Percentiles rank a stretch among this genome's conserved stretches.
Evolutionary conservation across 768 basidiomycete species (phyloP).

Genomic region (Termitomyces sp.): DNA sequence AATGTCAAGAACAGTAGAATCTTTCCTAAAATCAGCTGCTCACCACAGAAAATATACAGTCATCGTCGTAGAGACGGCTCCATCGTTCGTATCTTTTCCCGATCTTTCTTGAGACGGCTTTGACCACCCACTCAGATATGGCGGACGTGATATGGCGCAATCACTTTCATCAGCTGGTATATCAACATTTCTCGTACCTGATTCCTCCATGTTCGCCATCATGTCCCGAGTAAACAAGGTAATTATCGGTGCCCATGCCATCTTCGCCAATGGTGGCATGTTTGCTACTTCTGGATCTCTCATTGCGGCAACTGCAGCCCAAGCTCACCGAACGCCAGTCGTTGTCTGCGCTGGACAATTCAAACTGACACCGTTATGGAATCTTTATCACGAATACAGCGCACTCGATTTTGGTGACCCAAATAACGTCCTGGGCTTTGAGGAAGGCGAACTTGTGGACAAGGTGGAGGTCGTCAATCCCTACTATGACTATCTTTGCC

Average conservation of each 20-base stretch:
- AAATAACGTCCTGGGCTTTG: slow-evolving; percentile 58
- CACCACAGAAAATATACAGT: slow-evolving; percentile 91
- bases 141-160: slow-evolving; percentile 80
- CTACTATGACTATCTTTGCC: slow-evolving; percentile 94
- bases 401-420: slow-evolving; percentile 77
- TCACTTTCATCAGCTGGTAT: slow-evolving; percentile 77
- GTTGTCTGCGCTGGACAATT: slow-evolving; percentile 95
- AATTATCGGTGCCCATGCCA: slow-evolving; percentile 90
- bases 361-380: slow-evolving; percentile 91
- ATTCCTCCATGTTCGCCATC: slow-evolving; percentile 91
- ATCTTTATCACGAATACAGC: slow-evolving; percentile 80
- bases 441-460: slow-evolving; percentile 74
- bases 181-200: slow-evolving; percentile 94
- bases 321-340: slow-evolving; percentile 85
- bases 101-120: slow-evolving; percentile 3
- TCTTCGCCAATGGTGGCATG: slow-evolving; percentile 95
- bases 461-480: slow-evolving; percentile 93
- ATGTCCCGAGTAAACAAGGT: slow-evolving; percentile 98
- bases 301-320: slow-evolving; percentile 81
- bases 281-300: slow-evolving; percentile 85
- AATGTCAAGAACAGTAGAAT: slow-evolving; percentile 90
- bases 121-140: slow-evolving; percentile 46
- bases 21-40: slow-evolving; percentile 88
- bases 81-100: slow-evolving; percentile 56
- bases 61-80: slow-evolving; percentile 93